phyloP scores from a whole-genome alignment of 176 grass and related monocot genomes.

The Zea mays region DNA sequence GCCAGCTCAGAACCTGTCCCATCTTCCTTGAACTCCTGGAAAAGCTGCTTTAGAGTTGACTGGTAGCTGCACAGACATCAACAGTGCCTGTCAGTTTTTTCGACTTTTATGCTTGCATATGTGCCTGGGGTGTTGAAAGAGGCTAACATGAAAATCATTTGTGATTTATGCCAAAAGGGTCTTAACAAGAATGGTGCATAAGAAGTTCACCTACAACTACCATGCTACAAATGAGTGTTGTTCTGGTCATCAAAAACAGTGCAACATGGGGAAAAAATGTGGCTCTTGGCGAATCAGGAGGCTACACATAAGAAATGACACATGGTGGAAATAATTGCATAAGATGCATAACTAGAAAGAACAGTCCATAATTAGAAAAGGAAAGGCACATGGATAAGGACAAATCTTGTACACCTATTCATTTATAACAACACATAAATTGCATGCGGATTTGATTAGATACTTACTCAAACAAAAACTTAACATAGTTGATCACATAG shows the following conservation, averaged over 20 bases:
- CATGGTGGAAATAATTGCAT: neutral
- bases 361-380: slow-evolving; percentile 11
- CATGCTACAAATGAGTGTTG: neutral
- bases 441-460: neutral
- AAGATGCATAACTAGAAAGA: slow-evolving; percentile 4
- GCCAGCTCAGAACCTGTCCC: slow-evolving; percentile 80
- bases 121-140: neutral
- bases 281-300: neutral
- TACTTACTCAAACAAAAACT: slow-evolving; percentile 97
- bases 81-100: slow-evolving; percentile 15
- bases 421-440: slow-evolving; percentile 1
- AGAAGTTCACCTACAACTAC: neutral
- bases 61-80: slow-evolving; percentile 68
- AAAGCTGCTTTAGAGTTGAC: slow-evolving; percentile 91
- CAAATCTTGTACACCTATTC: neutral
- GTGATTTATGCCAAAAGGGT: neutral
- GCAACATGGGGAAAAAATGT: neutral
- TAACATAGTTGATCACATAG: slow-evolving; percentile 97
- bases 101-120: neutral
- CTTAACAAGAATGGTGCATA: neutral
- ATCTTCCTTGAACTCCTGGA: slow-evolving; percentile 81
- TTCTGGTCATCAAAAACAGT: slow-evolving; percentile 35
- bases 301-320: neutral
- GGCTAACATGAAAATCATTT: neutral
- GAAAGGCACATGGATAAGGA: neutral